Conservation (phyloP, 2,329 filamentous ascomycete genomes). For the Ciborinia camelliae region DNA sequence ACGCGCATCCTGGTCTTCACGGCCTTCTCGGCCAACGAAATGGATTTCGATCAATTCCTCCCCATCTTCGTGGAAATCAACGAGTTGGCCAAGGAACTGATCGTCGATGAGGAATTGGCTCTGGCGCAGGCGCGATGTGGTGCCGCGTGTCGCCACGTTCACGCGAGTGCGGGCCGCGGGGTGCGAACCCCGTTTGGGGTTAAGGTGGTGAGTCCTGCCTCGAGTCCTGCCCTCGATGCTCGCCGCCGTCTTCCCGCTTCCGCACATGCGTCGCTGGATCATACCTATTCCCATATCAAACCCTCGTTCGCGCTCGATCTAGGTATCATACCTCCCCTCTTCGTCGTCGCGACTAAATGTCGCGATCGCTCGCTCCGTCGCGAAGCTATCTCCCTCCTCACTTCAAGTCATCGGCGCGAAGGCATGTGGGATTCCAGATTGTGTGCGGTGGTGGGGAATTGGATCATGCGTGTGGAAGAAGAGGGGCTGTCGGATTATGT, state of each 20-base stretch:
- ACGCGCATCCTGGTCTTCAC: slow-evolving; percentile 55
- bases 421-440: slow-evolving; percentile 37
- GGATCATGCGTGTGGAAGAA: slow-evolving; percentile 41
- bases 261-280: no score
- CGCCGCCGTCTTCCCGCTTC: no score
- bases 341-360: slow-evolving; percentile 35
- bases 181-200: slow-evolving; percentile 11
- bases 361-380: slow-evolving; percentile 30
- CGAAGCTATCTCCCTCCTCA: slow-evolving; percentile 32
- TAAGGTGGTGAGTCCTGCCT: background rate
- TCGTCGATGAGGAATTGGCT: slow-evolving; percentile 39
- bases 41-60: slow-evolving; percentile 54
- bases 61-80: slow-evolving; percentile 54
- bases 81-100: slow-evolving; percentile 55
- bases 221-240: slow-evolving; percentile 9
- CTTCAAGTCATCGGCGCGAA: slow-evolving; percentile 31
- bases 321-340: slow-evolving; percentile 35
- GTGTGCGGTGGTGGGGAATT: slow-evolving; percentile 27
- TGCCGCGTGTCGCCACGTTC: slow-evolving; percentile 26
- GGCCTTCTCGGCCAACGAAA: slow-evolving; percentile 57
- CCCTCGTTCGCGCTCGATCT: slow-evolving; percentile 42
- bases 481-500: slow-evolving; percentile 37
- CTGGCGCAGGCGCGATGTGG: slow-evolving; percentile 29
- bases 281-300: slow-evolving; percentile 34
- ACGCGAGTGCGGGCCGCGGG: background rate